Base-by-base conservation (phyloP, 306 rosid genomes). In the Gynostemma pentaphyllum region DNA sequence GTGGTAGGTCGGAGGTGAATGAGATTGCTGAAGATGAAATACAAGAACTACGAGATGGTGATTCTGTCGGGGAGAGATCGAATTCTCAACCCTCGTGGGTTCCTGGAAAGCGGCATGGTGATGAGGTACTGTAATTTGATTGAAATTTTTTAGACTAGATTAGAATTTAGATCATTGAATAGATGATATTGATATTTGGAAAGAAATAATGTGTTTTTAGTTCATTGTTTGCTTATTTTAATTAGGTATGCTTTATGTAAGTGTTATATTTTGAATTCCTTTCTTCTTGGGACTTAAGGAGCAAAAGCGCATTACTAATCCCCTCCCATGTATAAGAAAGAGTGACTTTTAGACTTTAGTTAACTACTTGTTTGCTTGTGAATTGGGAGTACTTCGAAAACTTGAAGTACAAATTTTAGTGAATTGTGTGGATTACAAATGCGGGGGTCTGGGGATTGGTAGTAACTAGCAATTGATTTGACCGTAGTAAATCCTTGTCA, bases 91-190 rank as follows among this genome's bases (percentile, higher is more conserved):
- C 77, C 27, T 64, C 87, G 2, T 76, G 80, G 87, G 73, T 75
- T 26, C 85, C 90, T 4, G 79, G 80, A 19, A 81, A 90, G 64
- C 84, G 85, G 36, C 80, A 85, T 23, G 67, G 40, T 22, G 84
- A 90, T 69, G 97, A 87, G 88, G 97, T 87, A 81, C 11, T 72
- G 26, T 56, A 28, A 22, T 50, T 42, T 57, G 46, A 36, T 57
- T 57, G 18, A 9, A 36, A 2, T 24, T 14, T 34, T 19, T 57
- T 34, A 15, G 36, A 36, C 46, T 57, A 27, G 45, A 5, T 57
- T 29, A 15, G 41, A 30, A 36, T n/a, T n/a, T 57, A 57, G 45
- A 57, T 34, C 64, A 57, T n/a, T 36, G 46, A 19, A 57, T 21
- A 45, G 12, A 11, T 57, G 12, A 11, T 57, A 57, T 57, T 7